Percentiles rank a stretch among this genome's conserved stretches.
Conservation (phyloP, 805 yeast species). For the Cyberlindnera lachancei region DNA sequence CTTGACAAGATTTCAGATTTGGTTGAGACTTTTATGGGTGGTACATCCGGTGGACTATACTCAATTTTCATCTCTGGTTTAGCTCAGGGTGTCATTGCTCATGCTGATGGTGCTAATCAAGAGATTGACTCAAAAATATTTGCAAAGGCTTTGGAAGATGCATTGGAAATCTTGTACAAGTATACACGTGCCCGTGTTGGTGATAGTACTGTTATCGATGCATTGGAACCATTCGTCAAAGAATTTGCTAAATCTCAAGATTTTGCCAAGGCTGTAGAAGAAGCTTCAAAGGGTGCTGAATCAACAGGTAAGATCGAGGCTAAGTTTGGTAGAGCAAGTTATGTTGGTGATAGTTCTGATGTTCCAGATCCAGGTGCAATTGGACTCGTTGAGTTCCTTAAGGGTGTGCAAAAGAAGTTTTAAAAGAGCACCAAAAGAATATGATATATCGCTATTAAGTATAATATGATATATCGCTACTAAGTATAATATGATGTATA, state of each 20-base stretch:
- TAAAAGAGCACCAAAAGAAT: no score
- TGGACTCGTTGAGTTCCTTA: conserved; percentile 57
- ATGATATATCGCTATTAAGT: no score
- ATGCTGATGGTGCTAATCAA: conserved; percentile 22
- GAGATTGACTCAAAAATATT: conserved; percentile 24
- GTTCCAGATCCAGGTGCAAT: conserved; percentile 95
- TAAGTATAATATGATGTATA: no score
- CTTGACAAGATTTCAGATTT: conserved; percentile 70
- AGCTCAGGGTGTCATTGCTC: conserved; percentile 40
- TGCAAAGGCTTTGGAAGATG: conserved; percentile 44
- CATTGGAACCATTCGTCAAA: conserved; percentile 80
- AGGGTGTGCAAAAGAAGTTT: conserved; percentile 25
- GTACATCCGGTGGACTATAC: conserved; percentile 92
- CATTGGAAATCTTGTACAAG: conserved; percentile 67
- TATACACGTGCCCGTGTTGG: conserved; percentile 88
- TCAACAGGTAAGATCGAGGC: conserved; percentile 70
- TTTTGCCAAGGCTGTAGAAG: conserved; percentile 51
- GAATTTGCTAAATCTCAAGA: conserved; percentile 45
- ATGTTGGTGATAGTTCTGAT: conserved; percentile 64
- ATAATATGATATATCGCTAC: no score
- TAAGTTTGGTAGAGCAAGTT: conserved; percentile 89
- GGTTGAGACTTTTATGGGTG: conserved; percentile 93
- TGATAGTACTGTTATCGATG: conserved; percentile 83
- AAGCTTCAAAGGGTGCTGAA: conserved; percentile 72
- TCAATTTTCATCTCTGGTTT: conserved; percentile 79